These are phyloP conservation scores for Prunus mongolica DNA, from an alignment of 306 rosid genomes.

Conservation along the genomic window DNA sequence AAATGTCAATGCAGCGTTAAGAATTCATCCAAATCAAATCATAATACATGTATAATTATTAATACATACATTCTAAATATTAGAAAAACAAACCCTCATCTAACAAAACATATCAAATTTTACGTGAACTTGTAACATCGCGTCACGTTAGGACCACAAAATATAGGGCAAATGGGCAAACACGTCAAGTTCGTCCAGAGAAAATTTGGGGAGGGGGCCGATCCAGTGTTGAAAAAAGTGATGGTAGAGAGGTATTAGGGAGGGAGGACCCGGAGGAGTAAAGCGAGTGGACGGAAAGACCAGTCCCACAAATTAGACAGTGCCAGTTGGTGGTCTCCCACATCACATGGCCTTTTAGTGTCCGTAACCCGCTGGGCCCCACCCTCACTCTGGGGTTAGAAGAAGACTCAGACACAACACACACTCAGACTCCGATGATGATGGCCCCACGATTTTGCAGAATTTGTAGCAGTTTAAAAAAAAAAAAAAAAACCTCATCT, in stretches of 20 bases:
- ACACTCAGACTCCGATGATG: neutral
- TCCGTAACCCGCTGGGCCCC: conserved; percentile 23
- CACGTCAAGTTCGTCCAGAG: neutral
- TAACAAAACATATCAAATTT: too few species aligned
- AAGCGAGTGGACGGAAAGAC: conserved; percentile 8
- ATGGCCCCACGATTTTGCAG: conserved; percentile 32
- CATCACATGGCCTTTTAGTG: conserved; percentile 48
- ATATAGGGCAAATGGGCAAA: neutral
- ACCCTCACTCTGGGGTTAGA: conserved; percentile 4
- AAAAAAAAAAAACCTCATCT: neutral
- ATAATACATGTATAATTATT: neutral
- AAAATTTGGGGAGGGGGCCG: too few species aligned
- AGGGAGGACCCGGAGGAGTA: conserved; percentile 4
- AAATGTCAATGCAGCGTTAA: too few species aligned
- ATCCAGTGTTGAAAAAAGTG: neutral
- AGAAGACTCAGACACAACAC: neutral
- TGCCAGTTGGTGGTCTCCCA: conserved; percentile 62
- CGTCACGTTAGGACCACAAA: too few species aligned
- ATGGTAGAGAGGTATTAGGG: neutral
- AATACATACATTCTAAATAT: too few species aligned
- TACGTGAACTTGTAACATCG: too few species aligned
- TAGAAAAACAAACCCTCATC: too few species aligned
- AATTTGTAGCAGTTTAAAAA: conserved; percentile 4
- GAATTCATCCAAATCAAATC: neutral
- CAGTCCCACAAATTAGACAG: conserved; percentile 38